These are phyloP conservation scores for Xylaria scruposa DNA, from an alignment of 495 filamentous ascomycete species.

Conservation along the genomic window DNA sequence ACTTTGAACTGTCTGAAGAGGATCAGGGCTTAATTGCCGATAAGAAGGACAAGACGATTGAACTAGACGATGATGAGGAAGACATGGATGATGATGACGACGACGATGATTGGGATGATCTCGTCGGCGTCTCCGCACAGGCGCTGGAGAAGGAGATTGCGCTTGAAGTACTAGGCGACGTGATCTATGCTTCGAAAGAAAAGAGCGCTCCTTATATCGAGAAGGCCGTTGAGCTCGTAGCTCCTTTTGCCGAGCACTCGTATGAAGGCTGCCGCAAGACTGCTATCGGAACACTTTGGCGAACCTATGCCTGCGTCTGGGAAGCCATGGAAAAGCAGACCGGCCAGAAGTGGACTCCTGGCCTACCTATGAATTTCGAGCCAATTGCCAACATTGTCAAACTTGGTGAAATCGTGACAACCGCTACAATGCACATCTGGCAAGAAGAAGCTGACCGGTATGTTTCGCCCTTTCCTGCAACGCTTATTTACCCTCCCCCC, in stretches of 20 bases:
- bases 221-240: conserved; percentile 82
- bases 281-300: conserved; percentile 88
- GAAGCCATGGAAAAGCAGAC: conserved; percentile 79
- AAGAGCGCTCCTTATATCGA: conserved; percentile 70
- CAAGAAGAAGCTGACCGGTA: conserved; percentile 92
- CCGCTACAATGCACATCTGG: conserved; percentile 84
- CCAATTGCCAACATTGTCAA: conserved; percentile 79
- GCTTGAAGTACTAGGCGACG: conserved; percentile 90
- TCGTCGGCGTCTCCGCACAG: conserved; percentile 76
- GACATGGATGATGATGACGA: conserved; percentile 69
- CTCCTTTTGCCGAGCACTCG: conserved; percentile 79
- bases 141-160: conserved; percentile 98
- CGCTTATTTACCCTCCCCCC: conserved; percentile 6
- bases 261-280: conserved; percentile 95
- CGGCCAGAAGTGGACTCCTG: conserved; percentile 84
- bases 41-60: conserved; percentile 82
- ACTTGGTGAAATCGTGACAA: conserved; percentile 86
- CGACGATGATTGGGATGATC: conserved; percentile 85
- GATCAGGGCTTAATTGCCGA: conserved; percentile 77
- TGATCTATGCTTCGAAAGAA: conserved; percentile 82
- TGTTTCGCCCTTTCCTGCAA: conserved; percentile 37
- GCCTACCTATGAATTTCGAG: conserved; percentile 80
- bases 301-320: conserved; percentile 91
- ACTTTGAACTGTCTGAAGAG: conserved; percentile 78
- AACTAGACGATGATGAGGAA: conserved; percentile 66